Percentiles rank a stretch among this genome's conserved stretches.
Evolutionary conservation across 202 grass and related monocot species (phyloP).

Genomic region (Brachypodium distachyon): DNA sequence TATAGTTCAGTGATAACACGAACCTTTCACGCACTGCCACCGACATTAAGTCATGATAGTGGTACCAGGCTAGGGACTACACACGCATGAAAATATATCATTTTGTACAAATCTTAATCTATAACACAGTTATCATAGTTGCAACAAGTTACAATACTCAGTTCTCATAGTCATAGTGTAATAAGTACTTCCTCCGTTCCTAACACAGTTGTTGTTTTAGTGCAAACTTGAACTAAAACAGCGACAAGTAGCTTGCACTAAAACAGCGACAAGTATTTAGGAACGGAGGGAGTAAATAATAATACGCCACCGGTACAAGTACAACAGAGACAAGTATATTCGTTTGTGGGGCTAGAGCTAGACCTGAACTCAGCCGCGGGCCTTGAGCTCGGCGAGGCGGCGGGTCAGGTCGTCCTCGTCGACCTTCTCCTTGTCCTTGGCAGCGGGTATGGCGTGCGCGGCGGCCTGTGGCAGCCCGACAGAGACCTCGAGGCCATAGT

Average conservation of each 20-base stretch:
- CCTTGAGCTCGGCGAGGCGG: constrained; percentile 74
- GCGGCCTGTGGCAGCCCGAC: constrained; percentile 76
- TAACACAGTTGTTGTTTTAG: too few relatives aligned
- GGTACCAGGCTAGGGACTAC: not conserved
- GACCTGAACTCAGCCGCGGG: constrained; percentile 49
- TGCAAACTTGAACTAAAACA: too few relatives aligned
- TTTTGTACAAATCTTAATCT: not conserved
- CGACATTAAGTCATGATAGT: not conserved
- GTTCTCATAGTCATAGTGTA: too few relatives aligned
- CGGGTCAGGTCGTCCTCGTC: constrained; percentile 87
- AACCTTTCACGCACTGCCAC: not conserved
- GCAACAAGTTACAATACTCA: too few relatives aligned
- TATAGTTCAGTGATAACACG: not conserved
- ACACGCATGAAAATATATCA: not conserved
- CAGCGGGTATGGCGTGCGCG: constrained; percentile 58
- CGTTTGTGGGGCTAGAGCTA: not conserved
- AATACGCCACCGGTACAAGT: too few relatives aligned
- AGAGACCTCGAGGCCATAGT: constrained; percentile 89
- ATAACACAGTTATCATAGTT: not conserved
- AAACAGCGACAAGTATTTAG: too few relatives aligned
- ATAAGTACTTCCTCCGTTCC: too few relatives aligned
- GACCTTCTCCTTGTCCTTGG: constrained; percentile 89
- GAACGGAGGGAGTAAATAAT: too few relatives aligned
- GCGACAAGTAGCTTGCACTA: too few relatives aligned
- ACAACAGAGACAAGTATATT: not conserved